phyloP scores from a whole-genome alignment of 768 basidiomycete genomes.

The Tephrocybe sp. region DNA sequence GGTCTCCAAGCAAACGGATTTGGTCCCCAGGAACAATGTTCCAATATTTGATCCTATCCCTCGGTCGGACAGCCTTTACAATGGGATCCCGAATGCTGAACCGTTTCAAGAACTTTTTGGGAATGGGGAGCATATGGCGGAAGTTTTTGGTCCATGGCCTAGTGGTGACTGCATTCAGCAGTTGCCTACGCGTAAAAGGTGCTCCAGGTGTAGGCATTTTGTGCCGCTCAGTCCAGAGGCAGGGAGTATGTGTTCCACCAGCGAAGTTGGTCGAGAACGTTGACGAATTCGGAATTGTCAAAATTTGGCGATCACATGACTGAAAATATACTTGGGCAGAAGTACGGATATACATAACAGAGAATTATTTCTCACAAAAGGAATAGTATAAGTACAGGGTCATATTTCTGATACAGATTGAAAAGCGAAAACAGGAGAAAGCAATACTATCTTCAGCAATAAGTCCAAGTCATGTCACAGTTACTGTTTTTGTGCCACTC shows the following conservation, averaged over 20 bases:
- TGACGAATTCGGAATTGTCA: neutral
- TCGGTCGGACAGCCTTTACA: slow-evolving; percentile 56
- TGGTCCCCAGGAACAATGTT: slow-evolving; percentile 86
- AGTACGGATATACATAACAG: no score
- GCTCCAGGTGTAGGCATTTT: slow-evolving; percentile 30
- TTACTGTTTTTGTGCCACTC: slow-evolving; percentile 34
- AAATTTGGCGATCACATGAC: slow-evolving; percentile 11
- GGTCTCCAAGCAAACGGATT: slow-evolving; percentile 69
- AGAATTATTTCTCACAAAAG: neutral
- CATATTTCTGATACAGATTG: neutral
- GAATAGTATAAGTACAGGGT: neutral
- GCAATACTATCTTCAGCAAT: neutral
- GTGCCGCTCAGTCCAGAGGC: neutral
- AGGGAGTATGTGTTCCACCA: no score
- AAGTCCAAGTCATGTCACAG: slow-evolving; percentile 5
- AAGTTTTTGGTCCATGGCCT: slow-evolving; percentile 64
- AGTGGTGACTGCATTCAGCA: slow-evolving; percentile 49
- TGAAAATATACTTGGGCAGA: neutral
- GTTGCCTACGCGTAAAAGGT: slow-evolving; percentile 33
- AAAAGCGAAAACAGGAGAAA: neutral
- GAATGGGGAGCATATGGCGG: slow-evolving; percentile 62
- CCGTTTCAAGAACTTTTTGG: slow-evolving; percentile 52
- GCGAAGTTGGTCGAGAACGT: neutral
- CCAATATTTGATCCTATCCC: slow-evolving; percentile 82
- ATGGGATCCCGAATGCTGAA: slow-evolving; percentile 42